These are phyloP conservation scores for Emericellopsis cladophorae DNA, from an alignment of 2,329 filamentous ascomycete genomes.

Conservation along the genomic window DNA sequence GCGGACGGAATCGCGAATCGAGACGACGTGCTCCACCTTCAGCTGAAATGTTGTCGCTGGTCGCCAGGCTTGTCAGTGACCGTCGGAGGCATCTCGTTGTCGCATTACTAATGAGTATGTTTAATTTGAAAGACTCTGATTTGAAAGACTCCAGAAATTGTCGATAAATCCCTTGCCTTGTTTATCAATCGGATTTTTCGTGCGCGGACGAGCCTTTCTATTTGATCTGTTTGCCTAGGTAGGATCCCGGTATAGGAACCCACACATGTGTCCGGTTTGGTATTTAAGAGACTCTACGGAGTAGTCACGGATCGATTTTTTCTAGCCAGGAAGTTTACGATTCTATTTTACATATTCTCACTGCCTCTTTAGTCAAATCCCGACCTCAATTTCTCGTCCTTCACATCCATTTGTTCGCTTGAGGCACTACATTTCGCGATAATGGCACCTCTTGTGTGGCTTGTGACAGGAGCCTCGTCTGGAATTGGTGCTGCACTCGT, in stretches of 20 bases:
- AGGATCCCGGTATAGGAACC: background rate
- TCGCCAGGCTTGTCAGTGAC: background rate
- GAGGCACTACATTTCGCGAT: background rate
- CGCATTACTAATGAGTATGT: slow-evolving; percentile 1
- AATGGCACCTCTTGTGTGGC: slow-evolving; percentile 17
- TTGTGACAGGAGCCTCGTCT: slow-evolving; percentile 19
- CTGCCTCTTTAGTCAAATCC: background rate
- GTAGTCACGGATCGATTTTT: background rate
- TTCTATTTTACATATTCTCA: background rate
- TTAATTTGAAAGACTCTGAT: background rate
- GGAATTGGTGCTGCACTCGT: slow-evolving; percentile 16
- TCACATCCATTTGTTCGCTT: background rate
- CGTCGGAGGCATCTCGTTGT: background rate
- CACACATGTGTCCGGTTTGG: no score
- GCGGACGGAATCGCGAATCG: slow-evolving; percentile 6
- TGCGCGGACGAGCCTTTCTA: background rate
- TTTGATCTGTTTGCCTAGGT: background rate
- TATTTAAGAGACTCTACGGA: background rate
- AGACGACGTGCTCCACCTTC: slow-evolving; percentile 1
- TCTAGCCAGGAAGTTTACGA: background rate
- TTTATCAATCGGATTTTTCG: background rate
- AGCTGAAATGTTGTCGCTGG: no score
- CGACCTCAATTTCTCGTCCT: background rate
- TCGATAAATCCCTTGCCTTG: background rate
- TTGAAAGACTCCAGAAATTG: background rate